phyloP scores from a whole-genome alignment of 192 early-diverging fungal genomes.

The Coemansia sp. region DNA sequence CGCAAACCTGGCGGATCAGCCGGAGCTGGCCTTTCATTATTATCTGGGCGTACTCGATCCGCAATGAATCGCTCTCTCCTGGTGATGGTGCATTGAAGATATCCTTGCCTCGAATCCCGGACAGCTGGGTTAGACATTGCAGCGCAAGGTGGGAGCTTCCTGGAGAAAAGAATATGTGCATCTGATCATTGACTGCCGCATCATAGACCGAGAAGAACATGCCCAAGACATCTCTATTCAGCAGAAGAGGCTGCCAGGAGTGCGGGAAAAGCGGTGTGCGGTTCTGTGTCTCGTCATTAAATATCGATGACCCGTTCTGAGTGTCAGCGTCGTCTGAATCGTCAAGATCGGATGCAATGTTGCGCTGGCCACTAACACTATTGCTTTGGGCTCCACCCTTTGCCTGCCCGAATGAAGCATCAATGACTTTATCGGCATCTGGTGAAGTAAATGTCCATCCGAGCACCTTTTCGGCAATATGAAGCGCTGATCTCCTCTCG shows the following conservation, averaged over 20 bases:
- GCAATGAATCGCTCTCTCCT: constrained; percentile 26
- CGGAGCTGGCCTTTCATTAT: constrained; percentile 48
- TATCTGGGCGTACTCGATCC: constrained; percentile 34
- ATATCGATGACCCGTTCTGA: constrained; percentile 27
- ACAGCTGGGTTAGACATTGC: constrained; percentile 49
- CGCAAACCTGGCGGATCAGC: constrained; percentile 47
- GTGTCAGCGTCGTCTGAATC: constrained; percentile 7
- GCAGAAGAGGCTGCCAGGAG: constrained; percentile 39
- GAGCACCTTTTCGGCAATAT: constrained; percentile 41
- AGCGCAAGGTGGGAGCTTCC: constrained; percentile 50
- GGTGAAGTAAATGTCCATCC: constrained; percentile 42
- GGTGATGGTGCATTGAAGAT: constrained; percentile 27
- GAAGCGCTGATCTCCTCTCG: constrained; percentile 47
- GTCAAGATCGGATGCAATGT: not conserved
- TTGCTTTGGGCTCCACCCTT: not conserved
- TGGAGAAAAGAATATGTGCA: constrained; percentile 49
- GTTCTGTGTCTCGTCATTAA: constrained; percentile 25
- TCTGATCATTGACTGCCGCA: constrained; percentile 45
- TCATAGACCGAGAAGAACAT: constrained; percentile 52
- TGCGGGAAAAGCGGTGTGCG: constrained; percentile 44
- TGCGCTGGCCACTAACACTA: not conserved
- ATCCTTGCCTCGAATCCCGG: constrained; percentile 43
- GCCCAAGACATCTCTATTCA: constrained; percentile 35
- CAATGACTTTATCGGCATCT: constrained; percentile 23
- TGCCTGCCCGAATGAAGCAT: constrained; percentile 34